Percentiles rank a stretch among this genome's conserved stretches.
phyloP scores from a whole-genome alignment of 257 asterid species.

The Solanum acaule region DNA sequence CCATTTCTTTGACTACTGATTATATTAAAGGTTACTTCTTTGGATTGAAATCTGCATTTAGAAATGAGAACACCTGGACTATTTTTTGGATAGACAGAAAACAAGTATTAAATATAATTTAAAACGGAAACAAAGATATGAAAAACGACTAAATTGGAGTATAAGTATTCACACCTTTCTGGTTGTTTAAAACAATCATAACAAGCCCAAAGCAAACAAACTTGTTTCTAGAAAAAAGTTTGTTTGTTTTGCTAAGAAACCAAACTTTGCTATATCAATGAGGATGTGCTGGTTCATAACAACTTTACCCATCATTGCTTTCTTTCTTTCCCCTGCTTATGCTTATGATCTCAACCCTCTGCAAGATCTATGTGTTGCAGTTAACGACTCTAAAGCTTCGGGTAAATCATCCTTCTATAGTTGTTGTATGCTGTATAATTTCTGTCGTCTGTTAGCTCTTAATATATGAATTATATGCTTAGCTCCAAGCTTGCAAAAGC shows the following conservation, averaged over 20 bases:
- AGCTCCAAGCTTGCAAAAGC: background rate
- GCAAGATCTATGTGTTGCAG: background rate
- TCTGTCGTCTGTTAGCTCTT: background rate
- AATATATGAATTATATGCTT: background rate
- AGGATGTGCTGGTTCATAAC: background rate
- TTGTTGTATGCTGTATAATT: background rate
- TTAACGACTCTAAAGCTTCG: background rate
- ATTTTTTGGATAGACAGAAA: background rate
- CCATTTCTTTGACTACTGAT: background rate
- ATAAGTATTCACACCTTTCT: background rate
- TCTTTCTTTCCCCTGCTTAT: background rate
- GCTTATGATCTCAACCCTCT: background rate
- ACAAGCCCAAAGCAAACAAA: background rate
- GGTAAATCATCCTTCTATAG: background rate
- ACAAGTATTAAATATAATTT: background rate
- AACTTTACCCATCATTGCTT: background rate
- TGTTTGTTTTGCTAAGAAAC: background rate
- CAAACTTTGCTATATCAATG: background rate
- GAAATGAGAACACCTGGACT: background rate
- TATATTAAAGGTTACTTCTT: background rate
- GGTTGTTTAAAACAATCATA: background rate
- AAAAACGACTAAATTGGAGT: background rate
- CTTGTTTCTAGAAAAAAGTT: background rate
- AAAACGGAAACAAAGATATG: background rate
- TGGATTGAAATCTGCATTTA: background rate